Evolutionary conservation across 495 filamentous ascomycete species (phyloP).

Genomic region (Penicillium macrosclerotiorum): DNA sequence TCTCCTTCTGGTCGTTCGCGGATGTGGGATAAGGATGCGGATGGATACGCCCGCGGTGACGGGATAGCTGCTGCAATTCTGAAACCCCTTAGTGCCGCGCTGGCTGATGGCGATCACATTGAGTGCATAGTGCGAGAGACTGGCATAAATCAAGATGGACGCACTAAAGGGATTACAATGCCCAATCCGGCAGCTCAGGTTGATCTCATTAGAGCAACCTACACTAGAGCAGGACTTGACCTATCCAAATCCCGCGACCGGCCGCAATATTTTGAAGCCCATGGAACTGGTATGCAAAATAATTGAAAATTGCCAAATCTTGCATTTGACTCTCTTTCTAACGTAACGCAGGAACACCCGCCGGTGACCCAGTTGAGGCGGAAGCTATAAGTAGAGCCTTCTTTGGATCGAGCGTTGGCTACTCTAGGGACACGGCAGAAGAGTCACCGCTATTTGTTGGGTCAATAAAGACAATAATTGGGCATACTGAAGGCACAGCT

Average conservation of each 20-base stretch:
- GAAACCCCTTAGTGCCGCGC: conserved; percentile 35
- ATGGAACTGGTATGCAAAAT: conserved; percentile 29
- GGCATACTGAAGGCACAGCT: conserved; percentile 56
- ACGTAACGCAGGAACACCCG: conserved; percentile 29
- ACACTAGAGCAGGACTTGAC: conserved; percentile 38
- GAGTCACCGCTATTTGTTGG: conserved; percentile 45
- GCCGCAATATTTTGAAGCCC: conserved; percentile 42
- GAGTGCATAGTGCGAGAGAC: conserved; percentile 41
- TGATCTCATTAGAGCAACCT: conserved; percentile 35
- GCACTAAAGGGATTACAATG: conserved; percentile 40
- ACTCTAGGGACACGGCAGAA: conserved; percentile 25
- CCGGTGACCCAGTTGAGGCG: conserved; percentile 44
- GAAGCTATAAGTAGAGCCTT: conserved; percentile 31
- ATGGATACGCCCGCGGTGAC: conserved; percentile 52
- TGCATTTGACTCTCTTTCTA: neutral
- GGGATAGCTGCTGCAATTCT: conserved; percentile 42
- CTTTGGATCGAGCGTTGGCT: conserved; percentile 31
- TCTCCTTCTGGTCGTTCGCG: conserved; percentile 30
- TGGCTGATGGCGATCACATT: conserved; percentile 40
- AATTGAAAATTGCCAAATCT: no score
- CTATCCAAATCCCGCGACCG: conserved; percentile 21
- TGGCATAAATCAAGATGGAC: conserved; percentile 42
- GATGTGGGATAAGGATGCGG: conserved; percentile 46
- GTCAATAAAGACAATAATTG: conserved; percentile 56
- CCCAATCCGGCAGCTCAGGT: conserved; percentile 36